These are phyloP conservation scores for Mallotus nudiflorus DNA, from an alignment of 345 rosid genomes.

Conservation along the genomic window DNA sequence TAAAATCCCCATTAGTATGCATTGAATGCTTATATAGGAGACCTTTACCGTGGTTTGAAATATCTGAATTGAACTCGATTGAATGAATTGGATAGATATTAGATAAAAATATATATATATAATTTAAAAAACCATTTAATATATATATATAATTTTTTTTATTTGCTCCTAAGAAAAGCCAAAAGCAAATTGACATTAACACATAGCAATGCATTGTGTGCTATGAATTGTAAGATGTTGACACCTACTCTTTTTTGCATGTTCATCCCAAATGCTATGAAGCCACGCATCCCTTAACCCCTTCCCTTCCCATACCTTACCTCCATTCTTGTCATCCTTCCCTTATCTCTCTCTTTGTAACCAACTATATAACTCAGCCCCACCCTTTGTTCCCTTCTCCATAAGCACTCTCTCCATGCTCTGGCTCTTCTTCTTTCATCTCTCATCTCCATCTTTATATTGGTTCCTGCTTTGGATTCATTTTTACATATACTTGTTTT, in stretches of 20 bases:
- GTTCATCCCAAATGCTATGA: constrained; percentile 41
- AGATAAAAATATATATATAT: no score
- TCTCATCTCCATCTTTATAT: neutral
- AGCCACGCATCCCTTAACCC: constrained; percentile 49
- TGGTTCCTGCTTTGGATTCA: neutral
- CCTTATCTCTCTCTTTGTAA: neutral
- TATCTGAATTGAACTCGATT: no score
- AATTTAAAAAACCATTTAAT: no score
- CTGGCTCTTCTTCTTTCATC: neutral
- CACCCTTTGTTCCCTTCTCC: constrained; percentile 18
- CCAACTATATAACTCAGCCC: constrained; percentile 17
- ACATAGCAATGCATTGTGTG: constrained; percentile 31
- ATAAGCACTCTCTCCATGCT: constrained; percentile 3
- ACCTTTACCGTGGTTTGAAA: no score
- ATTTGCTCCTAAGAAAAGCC: neutral
- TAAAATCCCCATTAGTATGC: no score
- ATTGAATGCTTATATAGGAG: no score
- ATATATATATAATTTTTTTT: no score
- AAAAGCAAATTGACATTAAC: neutral
- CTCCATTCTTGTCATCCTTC: constrained; percentile 10
- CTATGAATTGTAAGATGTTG: constrained; percentile 27
- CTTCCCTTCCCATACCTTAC: constrained; percentile 21
- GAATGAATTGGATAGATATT: no score
- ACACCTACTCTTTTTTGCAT: constrained; percentile 56
- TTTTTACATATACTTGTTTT: no score